phyloP scores from a whole-genome alignment of 768 basidiomycete species.

The Punctularia strigosozonata region DNA sequence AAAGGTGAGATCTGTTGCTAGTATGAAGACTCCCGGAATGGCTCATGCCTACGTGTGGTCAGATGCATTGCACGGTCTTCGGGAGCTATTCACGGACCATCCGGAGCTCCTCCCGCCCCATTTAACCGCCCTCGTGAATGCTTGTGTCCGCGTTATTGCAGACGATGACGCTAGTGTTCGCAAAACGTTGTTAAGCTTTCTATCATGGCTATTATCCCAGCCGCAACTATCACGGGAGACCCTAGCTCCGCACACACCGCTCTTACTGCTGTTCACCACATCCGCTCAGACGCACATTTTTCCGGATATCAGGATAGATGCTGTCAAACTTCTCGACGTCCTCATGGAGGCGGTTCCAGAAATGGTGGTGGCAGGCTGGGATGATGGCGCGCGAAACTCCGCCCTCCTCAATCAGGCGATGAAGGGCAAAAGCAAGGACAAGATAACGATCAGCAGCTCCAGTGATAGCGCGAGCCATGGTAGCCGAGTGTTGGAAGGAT shows the following conservation, averaged over 20 bases:
- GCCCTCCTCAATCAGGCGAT: neutral
- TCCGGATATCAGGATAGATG: conserved; percentile 88
- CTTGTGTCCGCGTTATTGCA: conserved; percentile 57
- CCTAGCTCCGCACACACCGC: conserved; percentile 60
- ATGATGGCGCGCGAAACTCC: too few relatives aligned
- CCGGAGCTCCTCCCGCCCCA: conserved; percentile 40
- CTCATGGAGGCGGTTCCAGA: conserved; percentile 62
- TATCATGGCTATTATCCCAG: conserved; percentile 61
- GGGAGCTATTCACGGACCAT: conserved; percentile 58
- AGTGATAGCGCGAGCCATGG: conserved; percentile 34
- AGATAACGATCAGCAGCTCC: too few relatives aligned
- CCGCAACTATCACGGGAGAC: conserved; percentile 36
- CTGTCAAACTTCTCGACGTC: conserved; percentile 67
- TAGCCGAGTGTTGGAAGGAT: conserved; percentile 61
- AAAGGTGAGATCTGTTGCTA: too few relatives aligned
- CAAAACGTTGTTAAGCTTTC: conserved; percentile 55
- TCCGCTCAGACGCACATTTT: conserved; percentile 93
- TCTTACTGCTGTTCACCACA: conserved; percentile 74
- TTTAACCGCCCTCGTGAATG: conserved; percentile 43
- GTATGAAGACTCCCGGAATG: too few relatives aligned
- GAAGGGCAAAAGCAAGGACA: neutral
- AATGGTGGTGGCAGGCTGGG: conserved; percentile 60
- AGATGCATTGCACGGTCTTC: conserved; percentile 68
- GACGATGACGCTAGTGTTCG: conserved; percentile 86
- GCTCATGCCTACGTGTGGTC: neutral